A percentile compares a stretch with the other conserved stretches of the same genome.
Conservation (phyloP, 805 yeast species). For the Saturnispora mendoncae region DNA sequence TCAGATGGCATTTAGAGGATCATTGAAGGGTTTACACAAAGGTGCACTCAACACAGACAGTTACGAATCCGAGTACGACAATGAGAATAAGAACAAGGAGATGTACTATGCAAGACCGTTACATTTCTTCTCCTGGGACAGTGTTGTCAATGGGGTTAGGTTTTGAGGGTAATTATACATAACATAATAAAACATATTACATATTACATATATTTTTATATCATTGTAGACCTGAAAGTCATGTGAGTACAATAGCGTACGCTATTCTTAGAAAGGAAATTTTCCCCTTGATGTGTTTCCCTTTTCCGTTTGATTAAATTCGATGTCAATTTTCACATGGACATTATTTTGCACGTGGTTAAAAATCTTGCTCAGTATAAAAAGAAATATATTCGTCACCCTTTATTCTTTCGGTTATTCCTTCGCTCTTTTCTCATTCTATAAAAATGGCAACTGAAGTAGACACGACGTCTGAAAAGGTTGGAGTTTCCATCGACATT, state of each 20-base stretch:
- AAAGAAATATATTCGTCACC: neutral
- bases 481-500: neutral
- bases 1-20: slow-evolving; percentile 24
- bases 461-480: slow-evolving; percentile 1
- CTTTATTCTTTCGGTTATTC: neutral
- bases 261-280: no score
- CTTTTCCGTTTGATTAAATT: no score
- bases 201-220: no score
- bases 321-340: slow-evolving; percentile 1
- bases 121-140: slow-evolving; percentile 22
- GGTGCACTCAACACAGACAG: slow-evolving; percentile 11
- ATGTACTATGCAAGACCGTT: slow-evolving; percentile 27
- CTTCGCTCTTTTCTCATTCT: neutral
- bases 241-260: no score
- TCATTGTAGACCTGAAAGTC: no score
- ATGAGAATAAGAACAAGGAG: slow-evolving; percentile 23
- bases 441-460: neutral
- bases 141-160: slow-evolving; percentile 11
- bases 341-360: neutral
- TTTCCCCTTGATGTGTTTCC: no score
- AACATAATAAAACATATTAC: no score
- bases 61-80: slow-evolving; percentile 24
- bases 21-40: slow-evolving; percentile 11
- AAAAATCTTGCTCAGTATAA: slow-evolving; percentile 4
- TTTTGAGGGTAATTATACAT: neutral